Evolutionary conservation across 2,329 filamentous ascomycete species (phyloP).

Genomic region (Penicillium sp.): DNA sequence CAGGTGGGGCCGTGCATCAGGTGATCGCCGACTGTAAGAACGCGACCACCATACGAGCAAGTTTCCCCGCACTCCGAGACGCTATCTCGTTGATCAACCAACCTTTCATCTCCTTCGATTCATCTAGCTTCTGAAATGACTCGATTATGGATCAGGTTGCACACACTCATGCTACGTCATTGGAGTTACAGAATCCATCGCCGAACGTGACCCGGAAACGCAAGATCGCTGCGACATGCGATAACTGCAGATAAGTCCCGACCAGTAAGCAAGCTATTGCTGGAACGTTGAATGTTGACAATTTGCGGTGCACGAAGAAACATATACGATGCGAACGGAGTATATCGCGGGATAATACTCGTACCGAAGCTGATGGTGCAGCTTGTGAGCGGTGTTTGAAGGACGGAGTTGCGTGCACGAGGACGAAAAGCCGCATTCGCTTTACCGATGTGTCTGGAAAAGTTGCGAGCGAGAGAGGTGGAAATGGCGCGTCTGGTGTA

Average conservation of each 20-base stretch:
- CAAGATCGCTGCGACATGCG: neutral
- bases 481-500: neutral
- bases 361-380: too few species aligned
- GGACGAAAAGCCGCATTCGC: neutral
- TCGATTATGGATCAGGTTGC: neutral
- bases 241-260: constrained; percentile 11
- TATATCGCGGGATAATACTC: neutral
- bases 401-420: neutral
- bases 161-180: neutral
- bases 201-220: constrained; percentile 5
- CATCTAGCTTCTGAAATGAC: neutral
- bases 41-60: too few species aligned
- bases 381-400: neutral
- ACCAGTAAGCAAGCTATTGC: neutral
- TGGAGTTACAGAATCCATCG: neutral
- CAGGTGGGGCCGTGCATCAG: too few species aligned
- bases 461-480: neutral
- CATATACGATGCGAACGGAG: neutral
- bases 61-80: too few species aligned
- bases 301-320: neutral
- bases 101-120: neutral
- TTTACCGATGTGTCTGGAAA: constrained; percentile 6
- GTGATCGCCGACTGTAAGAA: too few species aligned
- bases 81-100: too few species aligned
- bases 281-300: neutral